Evolutionary conservation across 805 yeast genomes (phyloP), one percentile per base, ranked within the genome.

Genomic region (Saccharomycopsis sp.): DNA sequence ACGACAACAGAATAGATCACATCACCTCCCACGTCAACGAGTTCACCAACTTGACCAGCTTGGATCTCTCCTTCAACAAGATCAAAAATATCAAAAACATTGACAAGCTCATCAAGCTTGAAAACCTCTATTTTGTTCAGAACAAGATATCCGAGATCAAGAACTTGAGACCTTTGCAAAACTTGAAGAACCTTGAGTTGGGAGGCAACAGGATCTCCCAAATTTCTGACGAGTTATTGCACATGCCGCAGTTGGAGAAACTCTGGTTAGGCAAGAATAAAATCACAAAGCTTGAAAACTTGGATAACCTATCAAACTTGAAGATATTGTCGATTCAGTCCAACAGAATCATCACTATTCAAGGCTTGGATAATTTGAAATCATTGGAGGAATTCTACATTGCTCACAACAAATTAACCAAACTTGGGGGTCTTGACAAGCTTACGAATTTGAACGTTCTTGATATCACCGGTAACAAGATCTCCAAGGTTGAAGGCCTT

Each of bases 261-360:
- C 64, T 92, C 34, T 92, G 97, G 98, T 65, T 92, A 31, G 98
- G 97, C 34, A 86, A 87, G 55, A 92, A 92, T 60, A 71, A 71
- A 48, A 83, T 92, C 41, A 52, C 70, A 1, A 71, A 63, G 53
- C 60, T 92, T 30, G 70, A 82, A 50, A 80, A 82, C 54, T 62
- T 92, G 41, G 59, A 63, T 25, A 63, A 65, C 6, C 66, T 92
- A 43, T 55, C 58, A 37, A 80, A 80, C 44, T 68, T 92, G 51
- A 72, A 74, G 41, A 73, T 92, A 9, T 65, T 92, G 36, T 84
- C 96, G 1, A 85, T 92, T 44, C 98, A 92, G 60, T 77, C 94
- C 5, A 92, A 92, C 54, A 67, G 82, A 43, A 65, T 92, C 32
- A 73, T 76, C 3, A 80, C 78, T 53, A 63, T 92, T 25, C 94